These are phyloP conservation scores for Alloascoidea africana DNA, from an alignment of 805 yeast species.

Conservation along the genomic window DNA sequence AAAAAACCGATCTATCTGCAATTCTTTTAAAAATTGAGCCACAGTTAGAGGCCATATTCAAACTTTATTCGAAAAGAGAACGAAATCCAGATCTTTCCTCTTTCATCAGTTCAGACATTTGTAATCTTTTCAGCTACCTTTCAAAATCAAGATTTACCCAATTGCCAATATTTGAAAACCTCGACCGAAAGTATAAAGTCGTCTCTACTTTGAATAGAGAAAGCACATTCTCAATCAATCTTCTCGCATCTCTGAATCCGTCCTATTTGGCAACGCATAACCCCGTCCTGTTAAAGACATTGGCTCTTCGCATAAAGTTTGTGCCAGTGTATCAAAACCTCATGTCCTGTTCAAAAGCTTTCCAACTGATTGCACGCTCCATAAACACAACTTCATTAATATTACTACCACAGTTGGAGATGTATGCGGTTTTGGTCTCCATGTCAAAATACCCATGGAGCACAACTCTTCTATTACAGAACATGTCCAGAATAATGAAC, in stretches of 20 bases:
- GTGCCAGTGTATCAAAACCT: constrained; percentile 14
- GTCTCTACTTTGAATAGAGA: constrained; percentile 2
- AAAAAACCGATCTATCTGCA: no score
- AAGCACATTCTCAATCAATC: constrained; percentile 11
- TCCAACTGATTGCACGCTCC: constrained; percentile 9
- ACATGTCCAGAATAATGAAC: constrained; percentile 17
- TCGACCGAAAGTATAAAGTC: constrained; percentile 10
- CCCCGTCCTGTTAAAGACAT: constrained; percentile 8
- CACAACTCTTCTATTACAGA: constrained; percentile 10
- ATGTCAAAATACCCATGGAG: constrained; percentile 14
- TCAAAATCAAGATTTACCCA: constrained; percentile 9
- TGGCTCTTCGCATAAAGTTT: constrained; percentile 14
- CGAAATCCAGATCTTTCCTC: constrained; percentile 4
- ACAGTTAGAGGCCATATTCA: constrained; percentile 9
- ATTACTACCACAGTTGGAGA: constrained; percentile 12
- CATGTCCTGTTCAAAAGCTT: constrained; percentile 9
- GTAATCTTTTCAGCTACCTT: constrained; percentile 12
- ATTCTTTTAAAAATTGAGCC: no score
- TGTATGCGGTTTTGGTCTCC: constrained; percentile 12
- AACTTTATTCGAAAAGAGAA: constrained; percentile 8
- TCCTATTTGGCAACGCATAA: constrained; percentile 9
- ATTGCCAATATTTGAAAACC: constrained; percentile 10
- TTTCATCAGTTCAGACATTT: constrained; percentile 12
- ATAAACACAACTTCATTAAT: constrained; percentile 8
- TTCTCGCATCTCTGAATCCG: constrained; percentile 16